Conservation (phyloP, 108 stramenopile species). For the Conticribra guillardii region DNA sequence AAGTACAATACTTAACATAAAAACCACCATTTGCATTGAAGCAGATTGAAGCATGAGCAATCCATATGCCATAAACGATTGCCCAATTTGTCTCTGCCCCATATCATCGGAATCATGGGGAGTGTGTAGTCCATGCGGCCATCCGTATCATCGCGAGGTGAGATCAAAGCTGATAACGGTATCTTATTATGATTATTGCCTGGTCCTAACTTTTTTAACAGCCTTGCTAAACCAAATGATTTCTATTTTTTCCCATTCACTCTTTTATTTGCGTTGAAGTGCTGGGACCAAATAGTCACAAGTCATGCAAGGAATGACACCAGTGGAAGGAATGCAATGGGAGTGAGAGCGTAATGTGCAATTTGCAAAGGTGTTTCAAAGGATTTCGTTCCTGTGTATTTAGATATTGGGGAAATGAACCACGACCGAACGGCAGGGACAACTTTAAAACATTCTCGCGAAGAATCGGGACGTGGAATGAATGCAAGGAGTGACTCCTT, state of each 20-base stretch:
- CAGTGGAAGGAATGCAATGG: not conserved
- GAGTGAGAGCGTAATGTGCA: not conserved
- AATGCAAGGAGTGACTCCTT: no score
- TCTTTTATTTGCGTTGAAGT: no score
- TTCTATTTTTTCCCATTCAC: no score
- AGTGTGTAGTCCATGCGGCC: constrained; percentile 13
- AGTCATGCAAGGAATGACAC: no score
- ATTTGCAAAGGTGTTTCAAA: not conserved
- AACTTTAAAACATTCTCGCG: no score
- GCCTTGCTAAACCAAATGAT: no score
- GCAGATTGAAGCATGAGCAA: no score
- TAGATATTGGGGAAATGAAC: not conserved
- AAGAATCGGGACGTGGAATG: no score
- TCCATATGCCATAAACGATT: constrained; percentile 3
- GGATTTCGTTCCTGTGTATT: not conserved
- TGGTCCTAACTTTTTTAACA: no score
- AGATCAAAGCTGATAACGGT: not conserved
- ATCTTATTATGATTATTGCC: no score
- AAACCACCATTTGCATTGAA: no score
- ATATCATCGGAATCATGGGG: constrained; percentile 11
- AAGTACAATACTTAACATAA: no score
- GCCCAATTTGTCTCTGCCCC: constrained; percentile 28
- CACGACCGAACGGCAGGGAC: not conserved
- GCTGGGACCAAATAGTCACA: not conserved
- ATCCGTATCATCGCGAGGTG: constrained; percentile 18